A percentile compares a stretch with the other conserved stretches of the same genome.
Evolutionary conservation across 495 filamentous ascomycete species (phyloP).

Genomic region (Collariella sp.): DNA sequence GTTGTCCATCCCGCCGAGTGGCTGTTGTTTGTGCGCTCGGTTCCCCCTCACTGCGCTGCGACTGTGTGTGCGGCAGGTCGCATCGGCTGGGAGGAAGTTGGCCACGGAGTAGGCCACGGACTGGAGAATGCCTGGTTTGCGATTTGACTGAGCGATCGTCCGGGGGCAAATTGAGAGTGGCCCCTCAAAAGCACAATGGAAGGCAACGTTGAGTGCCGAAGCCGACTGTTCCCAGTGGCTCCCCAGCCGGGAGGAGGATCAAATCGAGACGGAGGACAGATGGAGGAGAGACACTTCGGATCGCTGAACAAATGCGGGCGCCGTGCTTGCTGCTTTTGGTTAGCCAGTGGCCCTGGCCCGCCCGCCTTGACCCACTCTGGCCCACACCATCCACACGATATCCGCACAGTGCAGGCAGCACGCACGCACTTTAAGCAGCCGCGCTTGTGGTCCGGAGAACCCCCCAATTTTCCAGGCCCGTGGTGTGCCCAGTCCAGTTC

Average conservation of each 20-base stretch:
- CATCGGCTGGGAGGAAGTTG: too few relatives aligned
- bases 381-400: neutral
- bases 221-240: too few relatives aligned
- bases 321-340: neutral
- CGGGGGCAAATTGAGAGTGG: too few relatives aligned
- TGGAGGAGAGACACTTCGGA: neutral
- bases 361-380: too few relatives aligned
- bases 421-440: neutral
- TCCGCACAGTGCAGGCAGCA: neutral
- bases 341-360: too few relatives aligned
- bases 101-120: too few relatives aligned
- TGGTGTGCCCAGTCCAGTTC: slow-evolving; percentile 5
- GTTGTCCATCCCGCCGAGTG: neutral
- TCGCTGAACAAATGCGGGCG: neutral
- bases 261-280: neutral
- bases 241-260: too few relatives aligned
- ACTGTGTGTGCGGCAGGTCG: too few relatives aligned
- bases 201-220: too few relatives aligned
- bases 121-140: too few relatives aligned
- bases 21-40: neutral
- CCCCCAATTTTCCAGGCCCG: slow-evolving; percentile 9
- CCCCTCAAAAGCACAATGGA: too few relatives aligned
- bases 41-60: neutral
- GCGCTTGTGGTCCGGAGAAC: neutral
- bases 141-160: too few relatives aligned